Conservation (phyloP, 2,329 filamentous ascomycete species). For the Lecanicillium sp. region DNA sequence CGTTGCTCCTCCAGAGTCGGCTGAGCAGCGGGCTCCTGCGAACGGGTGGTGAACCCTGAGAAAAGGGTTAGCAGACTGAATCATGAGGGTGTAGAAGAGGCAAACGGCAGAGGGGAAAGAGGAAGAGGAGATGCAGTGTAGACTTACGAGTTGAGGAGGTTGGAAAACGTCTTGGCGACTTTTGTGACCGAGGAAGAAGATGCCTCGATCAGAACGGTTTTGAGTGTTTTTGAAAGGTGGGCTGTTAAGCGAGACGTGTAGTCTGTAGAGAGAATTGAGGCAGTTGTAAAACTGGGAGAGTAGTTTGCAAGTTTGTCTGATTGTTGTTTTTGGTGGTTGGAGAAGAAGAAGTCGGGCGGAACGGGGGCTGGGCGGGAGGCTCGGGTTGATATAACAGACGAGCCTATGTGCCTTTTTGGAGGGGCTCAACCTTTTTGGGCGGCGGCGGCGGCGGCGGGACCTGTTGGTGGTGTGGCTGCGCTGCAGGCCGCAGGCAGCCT, state of each 20-base stretch:
- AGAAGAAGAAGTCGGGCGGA: constrained; percentile 14
- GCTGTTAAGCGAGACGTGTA: constrained; percentile 21
- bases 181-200: constrained; percentile 47
- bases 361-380: constrained; percentile 10
- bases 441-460: not conserved
- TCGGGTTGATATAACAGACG: constrained; percentile 20
- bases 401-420: not conserved
- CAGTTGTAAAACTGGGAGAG: not conserved
- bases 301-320: not conserved
- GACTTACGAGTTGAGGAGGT: constrained; percentile 90
- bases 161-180: constrained; percentile 95
- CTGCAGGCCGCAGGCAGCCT: not conserved
- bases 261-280: constrained; percentile 13
- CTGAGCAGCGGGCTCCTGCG: constrained; percentile 92
- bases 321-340: not conserved
- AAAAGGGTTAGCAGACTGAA: not conserved
- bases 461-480: not conserved
- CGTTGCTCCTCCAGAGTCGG: constrained; percentile 77
- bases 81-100: not conserved
- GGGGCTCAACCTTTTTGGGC: constrained; percentile 12
- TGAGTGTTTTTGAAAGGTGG: too few species aligned
- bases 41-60: constrained; percentile 86
- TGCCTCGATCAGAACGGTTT: constrained; percentile 42
- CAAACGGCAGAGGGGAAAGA: not conserved
- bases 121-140: not conserved